Evolutionary conservation across 208 protist species (phyloP), one percentile per base, ranked within the genome.

Genomic region (Tritrichomonas musculus): DNA sequence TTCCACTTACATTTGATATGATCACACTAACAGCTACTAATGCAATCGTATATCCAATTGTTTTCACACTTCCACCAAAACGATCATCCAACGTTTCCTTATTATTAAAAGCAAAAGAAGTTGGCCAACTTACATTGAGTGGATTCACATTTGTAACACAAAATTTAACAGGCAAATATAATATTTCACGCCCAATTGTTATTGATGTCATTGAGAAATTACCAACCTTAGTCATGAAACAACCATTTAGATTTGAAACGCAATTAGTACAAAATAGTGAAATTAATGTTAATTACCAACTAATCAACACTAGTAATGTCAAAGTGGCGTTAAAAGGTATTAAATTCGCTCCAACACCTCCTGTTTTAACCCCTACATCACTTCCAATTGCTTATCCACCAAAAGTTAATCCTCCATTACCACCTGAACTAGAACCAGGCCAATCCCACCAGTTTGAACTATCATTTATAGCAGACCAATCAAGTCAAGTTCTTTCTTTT

Each of bases 381-480:
- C 30, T 88, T 33, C 77, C 77, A 30, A 88, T 88, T 57, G 77
- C 33, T 33, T 88, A 88, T 36, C 77, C 77, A 88, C 77, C 77
- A n/a, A 39, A 33, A 47, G 41, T 88, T 57, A 47, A 53, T n/a
- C 77, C 77, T 39, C 13, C 39, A 36, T 33, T 88, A 14, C 77
- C 77, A 39, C n/a, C 33, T 33, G 8, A 20, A 53, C 20, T 88
- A 27, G 1, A 53, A 36, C 47, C 41, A 20, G 47, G 47, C 5
- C 25, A 88, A 57, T 33, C 77, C 53, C 44, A 53, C 39, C 8
- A 53, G 5, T 88, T 88, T 36, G 39, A 53, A 9, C 5, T 88
- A 3, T 20, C 44, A 27, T 53, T 88, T 44, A 33, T n/a, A 3
- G 27, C 44, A 5, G 44, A 88, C 57, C 20, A 88, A 8, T 36